phyloP scores from a whole-genome alignment of 495 filamentous ascomycete genomes.

The Penicillium verhagenii region DNA sequence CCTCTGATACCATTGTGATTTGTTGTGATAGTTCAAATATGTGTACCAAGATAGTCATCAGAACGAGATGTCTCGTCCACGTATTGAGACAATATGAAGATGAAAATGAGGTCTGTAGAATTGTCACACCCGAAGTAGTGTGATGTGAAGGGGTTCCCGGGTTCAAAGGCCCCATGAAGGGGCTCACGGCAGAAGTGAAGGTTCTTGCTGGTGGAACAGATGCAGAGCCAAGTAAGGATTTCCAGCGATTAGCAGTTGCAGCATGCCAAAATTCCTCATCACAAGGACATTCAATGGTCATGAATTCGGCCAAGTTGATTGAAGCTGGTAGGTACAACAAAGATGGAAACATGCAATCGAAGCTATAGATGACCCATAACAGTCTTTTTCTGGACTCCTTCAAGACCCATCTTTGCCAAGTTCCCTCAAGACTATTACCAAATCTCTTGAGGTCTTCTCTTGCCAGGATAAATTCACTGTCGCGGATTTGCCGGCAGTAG shows the following conservation, averaged over 20 bases:
- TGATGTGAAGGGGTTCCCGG: not conserved
- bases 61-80: conserved; percentile 10
- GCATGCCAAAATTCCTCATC: conserved; percentile 13
- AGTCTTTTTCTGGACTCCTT: conserved; percentile 10
- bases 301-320: conserved; percentile 1
- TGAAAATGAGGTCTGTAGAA: not conserved
- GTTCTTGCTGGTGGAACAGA: conserved; percentile 8
- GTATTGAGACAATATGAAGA: conserved; percentile 4
- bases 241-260: conserved; percentile 5
- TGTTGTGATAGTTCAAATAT: conserved; percentile 7
- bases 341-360: conserved; percentile 10
- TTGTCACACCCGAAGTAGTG: not conserved
- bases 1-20: conserved; percentile 3
- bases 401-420: conserved; percentile 4
- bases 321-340: conserved; percentile 10
- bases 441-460: not conserved
- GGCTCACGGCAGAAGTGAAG: conserved; percentile 3
- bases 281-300: conserved; percentile 8
- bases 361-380: conserved; percentile 5
- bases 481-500: conserved; percentile 4
- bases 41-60: conserved; percentile 4
- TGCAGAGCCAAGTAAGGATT: conserved; percentile 6
- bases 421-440: not conserved
- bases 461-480: not conserved
- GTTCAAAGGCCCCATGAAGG: conserved; percentile 4